These are phyloP conservation scores for Mycosarcoma mackinlayi DNA, from an alignment of 1,284 basidiomycete genomes.

Conservation along the genomic window DNA sequence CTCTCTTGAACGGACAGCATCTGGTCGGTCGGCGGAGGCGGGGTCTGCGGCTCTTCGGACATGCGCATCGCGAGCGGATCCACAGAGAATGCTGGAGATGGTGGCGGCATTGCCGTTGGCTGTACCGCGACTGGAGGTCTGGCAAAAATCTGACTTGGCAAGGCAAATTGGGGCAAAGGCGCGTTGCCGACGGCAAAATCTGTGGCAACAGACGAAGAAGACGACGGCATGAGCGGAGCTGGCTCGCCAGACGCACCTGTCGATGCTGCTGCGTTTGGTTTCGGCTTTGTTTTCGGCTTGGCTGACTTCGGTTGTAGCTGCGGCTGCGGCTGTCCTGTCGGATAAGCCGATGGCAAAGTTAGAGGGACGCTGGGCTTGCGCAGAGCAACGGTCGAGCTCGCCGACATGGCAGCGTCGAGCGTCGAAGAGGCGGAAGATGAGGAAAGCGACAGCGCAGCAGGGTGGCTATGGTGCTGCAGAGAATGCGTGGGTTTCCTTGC, in stretches of 20 bases:
- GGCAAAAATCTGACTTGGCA: slow-evolving; percentile 29
- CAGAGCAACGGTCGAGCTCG: slow-evolving; percentile 7
- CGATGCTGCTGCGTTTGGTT: not conserved
- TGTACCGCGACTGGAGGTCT: slow-evolving; percentile 2
- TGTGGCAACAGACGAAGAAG: not conserved
- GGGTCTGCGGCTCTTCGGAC: slow-evolving; percentile 31
- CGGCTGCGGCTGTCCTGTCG: slow-evolving; percentile 12
- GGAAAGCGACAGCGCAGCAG: slow-evolving; percentile 1
- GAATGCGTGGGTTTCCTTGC: slow-evolving; percentile 16
- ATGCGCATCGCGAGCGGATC: slow-evolving; percentile 7
- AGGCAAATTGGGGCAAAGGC: slow-evolving; percentile 22
- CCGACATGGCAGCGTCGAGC: slow-evolving; percentile 35
- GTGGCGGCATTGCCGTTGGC: slow-evolving; percentile 7
- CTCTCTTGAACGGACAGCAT: slow-evolving; percentile 35
- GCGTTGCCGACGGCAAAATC: not conserved
- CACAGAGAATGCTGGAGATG: slow-evolving; percentile 10
- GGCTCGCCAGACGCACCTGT: not conserved
- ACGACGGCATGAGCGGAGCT: not conserved
- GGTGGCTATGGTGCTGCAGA: slow-evolving; percentile 13
- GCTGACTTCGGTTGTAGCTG: slow-evolving; percentile 8
- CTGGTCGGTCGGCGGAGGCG: slow-evolving; percentile 9
- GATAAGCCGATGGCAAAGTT: slow-evolving; percentile 6
- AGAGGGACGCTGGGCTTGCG: not conserved
- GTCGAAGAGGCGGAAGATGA: slow-evolving; percentile 20
- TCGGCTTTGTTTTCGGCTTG: slow-evolving; percentile 14